Base-by-base conservation (phyloP, 352 stramenopile genomes). In the Pythium biforme region DNA sequence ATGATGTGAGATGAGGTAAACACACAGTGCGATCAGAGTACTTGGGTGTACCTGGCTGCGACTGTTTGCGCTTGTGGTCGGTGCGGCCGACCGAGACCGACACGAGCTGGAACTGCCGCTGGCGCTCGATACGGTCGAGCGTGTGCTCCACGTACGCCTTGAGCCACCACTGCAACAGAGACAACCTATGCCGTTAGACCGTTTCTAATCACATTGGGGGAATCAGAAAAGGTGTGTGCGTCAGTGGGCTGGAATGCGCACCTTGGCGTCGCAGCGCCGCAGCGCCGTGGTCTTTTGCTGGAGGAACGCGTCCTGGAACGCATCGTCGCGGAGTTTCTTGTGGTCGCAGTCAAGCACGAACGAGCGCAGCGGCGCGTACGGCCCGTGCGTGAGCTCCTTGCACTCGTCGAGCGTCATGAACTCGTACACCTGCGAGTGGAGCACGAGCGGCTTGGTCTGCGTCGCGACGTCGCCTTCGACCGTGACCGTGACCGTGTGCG, bases 391-490 rank as follows among this genome's bases (percentile, higher is more conserved):
- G 45, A 89, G 58, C 26, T 86, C 76, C 0, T 71, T 43, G 54
- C 83, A 90, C 55, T 92, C 81, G 49, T 77, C 68, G 25, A 92
- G 76, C 69, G 86, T 72, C 83, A 92, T 90, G 74, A 92, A 92
- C 65, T 92, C 83, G 49, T 76, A 85, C 49, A 92, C 83, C n/a
- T 86, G 69, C 26, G 77, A 83, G 31, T 77, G 77, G 37, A 92
- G 72, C 57, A 85, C 74, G 26, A 92, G 76, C 37, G 81, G 77
- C 12, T 69, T 59, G 26, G 88, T 60, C 27, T 81, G 71, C 45
- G 69, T 65, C 11, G 79, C 76, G 43, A 92, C 60, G 46, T 55
- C 62, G 29, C 83, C 81, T 29, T 89, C 77, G 3, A 88, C 77
- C 9, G 67, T 73, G 12, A 92, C 76, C 47, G 71, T 79, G 31